A percentile compares a stretch with the other conserved stretches of the same genome.
Conservation (phyloP, 805 yeast genomes). For the Yarrowia sp. region DNA sequence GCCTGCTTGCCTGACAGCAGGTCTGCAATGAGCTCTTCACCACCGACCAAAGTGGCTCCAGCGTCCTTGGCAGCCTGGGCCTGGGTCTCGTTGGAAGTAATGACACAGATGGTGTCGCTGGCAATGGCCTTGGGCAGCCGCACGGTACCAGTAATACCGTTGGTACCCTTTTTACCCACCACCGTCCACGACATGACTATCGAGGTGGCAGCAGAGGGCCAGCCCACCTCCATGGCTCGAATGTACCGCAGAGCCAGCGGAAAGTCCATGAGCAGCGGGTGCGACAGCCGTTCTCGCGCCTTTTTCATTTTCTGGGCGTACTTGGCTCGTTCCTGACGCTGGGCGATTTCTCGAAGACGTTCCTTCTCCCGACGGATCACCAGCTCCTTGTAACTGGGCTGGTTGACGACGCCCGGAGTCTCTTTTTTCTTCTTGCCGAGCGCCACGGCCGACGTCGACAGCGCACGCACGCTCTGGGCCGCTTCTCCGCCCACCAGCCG, state of each 20-base stretch:
- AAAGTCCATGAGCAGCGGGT: slow-evolving; percentile 67
- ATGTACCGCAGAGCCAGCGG: slow-evolving; percentile 71
- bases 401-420: slow-evolving; percentile 6
- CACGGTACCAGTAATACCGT: slow-evolving; percentile 68
- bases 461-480: background rate
- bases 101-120: slow-evolving; percentile 60
- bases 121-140: slow-evolving; percentile 70
- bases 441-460: slow-evolving; percentile 23
- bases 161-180: slow-evolving; percentile 71
- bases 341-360: slow-evolving; percentile 8
- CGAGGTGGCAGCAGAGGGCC: slow-evolving; percentile 66
- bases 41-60: slow-evolving; percentile 70
- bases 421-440: slow-evolving; percentile 24
- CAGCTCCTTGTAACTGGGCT: slow-evolving; percentile 22
- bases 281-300: slow-evolving; percentile 18
- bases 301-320: slow-evolving; percentile 1
- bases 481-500: background rate
- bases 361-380: slow-evolving; percentile 20
- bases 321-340: slow-evolving; percentile 2
- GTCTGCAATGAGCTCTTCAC: slow-evolving; percentile 60
- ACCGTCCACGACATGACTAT: slow-evolving; percentile 62
- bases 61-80: slow-evolving; percentile 52
- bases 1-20: slow-evolving; percentile 48
- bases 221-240: slow-evolving; percentile 89
- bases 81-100: slow-evolving; percentile 56